Conservation (phyloP, 78 protist genomes). For the Creolimax fragrantissima region DNA sequence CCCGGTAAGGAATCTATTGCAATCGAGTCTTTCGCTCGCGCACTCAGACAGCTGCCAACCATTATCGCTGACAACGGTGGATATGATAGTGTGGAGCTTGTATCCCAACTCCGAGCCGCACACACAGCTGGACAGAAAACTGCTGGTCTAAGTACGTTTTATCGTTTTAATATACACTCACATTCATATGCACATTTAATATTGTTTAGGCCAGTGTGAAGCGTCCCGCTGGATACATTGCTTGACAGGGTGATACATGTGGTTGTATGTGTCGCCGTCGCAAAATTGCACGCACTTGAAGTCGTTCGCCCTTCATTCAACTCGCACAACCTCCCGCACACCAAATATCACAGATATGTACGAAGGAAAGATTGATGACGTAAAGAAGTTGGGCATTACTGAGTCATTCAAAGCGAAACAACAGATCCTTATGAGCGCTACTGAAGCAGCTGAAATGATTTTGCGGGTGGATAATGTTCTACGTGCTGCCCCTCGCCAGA, state of each 20-base stretch:
- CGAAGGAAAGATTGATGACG: slow-evolving; percentile 77
- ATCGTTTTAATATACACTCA: not conserved
- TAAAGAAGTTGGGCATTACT: slow-evolving; percentile 71
- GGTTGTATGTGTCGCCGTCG: too few relatives aligned
- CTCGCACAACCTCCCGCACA: too few relatives aligned
- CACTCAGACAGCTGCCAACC: slow-evolving; percentile 83
- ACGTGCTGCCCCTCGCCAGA: slow-evolving; percentile 82
- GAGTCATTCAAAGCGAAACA: slow-evolving; percentile 85
- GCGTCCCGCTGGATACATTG: too few relatives aligned
- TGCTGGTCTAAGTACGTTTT: slow-evolving; percentile 44
- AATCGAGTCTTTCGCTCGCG: slow-evolving; percentile 92
- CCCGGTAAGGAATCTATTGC: slow-evolving; percentile 94
- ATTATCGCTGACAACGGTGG: slow-evolving; percentile 97
- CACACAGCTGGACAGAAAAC: slow-evolving; percentile 65
- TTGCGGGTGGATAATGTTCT: slow-evolving; percentile 94
- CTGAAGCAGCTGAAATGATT: slow-evolving; percentile 99
- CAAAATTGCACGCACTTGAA: too few relatives aligned
- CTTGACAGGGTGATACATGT: too few relatives aligned
- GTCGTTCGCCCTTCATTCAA: too few relatives aligned
- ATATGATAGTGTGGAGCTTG: slow-evolving; percentile 79
- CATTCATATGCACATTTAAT: not conserved
- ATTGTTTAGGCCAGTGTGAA: not conserved
- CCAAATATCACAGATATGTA: slow-evolving; percentile 64
- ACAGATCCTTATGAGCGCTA: slow-evolving; percentile 80
- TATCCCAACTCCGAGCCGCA: slow-evolving; percentile 72